Evolutionary conservation across 164 flowering plant genomes (phyloP), one percentile per base, ranked within the genome.

Genomic region (Magnolia officinalis): DNA sequence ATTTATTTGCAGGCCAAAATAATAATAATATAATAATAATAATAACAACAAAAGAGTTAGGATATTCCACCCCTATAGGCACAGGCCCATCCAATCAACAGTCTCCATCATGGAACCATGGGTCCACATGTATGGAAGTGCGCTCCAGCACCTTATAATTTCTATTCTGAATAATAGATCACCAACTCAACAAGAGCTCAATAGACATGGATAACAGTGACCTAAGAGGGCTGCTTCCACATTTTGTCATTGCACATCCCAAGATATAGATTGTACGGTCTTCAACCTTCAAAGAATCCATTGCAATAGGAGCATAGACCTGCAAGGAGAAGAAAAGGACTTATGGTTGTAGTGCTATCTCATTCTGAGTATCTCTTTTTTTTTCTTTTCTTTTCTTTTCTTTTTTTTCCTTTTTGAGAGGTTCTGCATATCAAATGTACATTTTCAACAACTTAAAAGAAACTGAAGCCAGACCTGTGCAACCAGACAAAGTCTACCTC

Each of bases 261-360:
- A 94, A 87, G 68, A 96, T 81, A 76, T 86, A 89, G 74, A 96
- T 76, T 23, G 82, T 64, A 72, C 98, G 97, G 78, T 94, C 98
- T 68, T 89, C 90, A 76, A 88, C 81, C 74, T 77, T 83, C 80
- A 81, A 78, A 75, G 58, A 24, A 72, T 26, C 78, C 74, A 37
- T 80, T 50, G 87, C 80, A 79, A 96, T 74, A 13, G 98, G 98
- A 73, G 97, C 94, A 87, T 90, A 89, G 50, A 96, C 85, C 98
- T 95, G 67, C 16, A 70, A 7, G 76, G 49, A 69, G 16, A 70
- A 67, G 52, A 51, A 63, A 51, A 14, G 8, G 51, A 1, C 14
- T 8, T 37, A 37, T 37, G 45, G 45, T 16, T 20, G 63, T 51
- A 31, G 51, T 37, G 6, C 8, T 24, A 23, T 67, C 65, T 72